Evolutionary conservation across 2,329 filamentous ascomycete species (phyloP).

Genomic region (Allantophomopsis cytisporea): DNA sequence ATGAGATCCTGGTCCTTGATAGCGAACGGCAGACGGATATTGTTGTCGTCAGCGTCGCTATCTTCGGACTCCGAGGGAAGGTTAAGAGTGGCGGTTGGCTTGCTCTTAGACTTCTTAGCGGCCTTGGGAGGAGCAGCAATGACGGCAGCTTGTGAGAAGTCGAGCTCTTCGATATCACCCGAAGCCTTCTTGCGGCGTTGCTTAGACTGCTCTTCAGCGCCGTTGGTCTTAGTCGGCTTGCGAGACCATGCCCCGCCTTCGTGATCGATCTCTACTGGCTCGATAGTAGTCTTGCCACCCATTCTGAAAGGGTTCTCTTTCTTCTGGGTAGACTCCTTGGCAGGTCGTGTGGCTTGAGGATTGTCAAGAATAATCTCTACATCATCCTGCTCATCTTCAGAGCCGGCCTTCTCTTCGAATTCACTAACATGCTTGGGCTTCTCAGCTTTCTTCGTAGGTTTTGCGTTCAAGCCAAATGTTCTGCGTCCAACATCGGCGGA

Average conservation of each 20-base stretch:
- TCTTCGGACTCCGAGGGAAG: constrained; percentile 15
- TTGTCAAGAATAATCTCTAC: constrained; percentile 17
- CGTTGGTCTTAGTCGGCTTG: constrained; percentile 6
- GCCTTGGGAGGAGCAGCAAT: constrained; percentile 14
- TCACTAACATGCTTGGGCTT: constrained; percentile 26
- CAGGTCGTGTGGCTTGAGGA: constrained; percentile 6
- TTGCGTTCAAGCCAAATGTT: constrained; percentile 45
- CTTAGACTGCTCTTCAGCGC: constrained; percentile 14
- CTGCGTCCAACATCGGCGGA: constrained; percentile 53
- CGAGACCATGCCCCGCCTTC: constrained; percentile 20
- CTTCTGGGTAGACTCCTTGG: neutral
- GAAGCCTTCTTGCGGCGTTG: constrained; percentile 16
- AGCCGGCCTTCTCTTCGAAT: constrained; percentile 44
- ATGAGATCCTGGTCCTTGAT: constrained; percentile 56
- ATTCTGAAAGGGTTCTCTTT: constrained; percentile 2
- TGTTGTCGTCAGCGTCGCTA: constrained; percentile 30
- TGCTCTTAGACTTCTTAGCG: constrained; percentile 11
- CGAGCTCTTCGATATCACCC: constrained; percentile 16
- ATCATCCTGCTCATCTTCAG: constrained; percentile 27
- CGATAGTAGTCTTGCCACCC: neutral
- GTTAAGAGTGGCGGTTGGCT: constrained; percentile 7
- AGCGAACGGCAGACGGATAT: constrained; percentile 37
- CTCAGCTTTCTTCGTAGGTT: constrained; percentile 20
- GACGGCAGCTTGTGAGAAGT: constrained; percentile 16
- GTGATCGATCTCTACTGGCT: neutral